These are phyloP conservation scores for Yamagishiella unicocca DNA, from an alignment of 139 green algal species.

Conservation along the genomic window DNA sequence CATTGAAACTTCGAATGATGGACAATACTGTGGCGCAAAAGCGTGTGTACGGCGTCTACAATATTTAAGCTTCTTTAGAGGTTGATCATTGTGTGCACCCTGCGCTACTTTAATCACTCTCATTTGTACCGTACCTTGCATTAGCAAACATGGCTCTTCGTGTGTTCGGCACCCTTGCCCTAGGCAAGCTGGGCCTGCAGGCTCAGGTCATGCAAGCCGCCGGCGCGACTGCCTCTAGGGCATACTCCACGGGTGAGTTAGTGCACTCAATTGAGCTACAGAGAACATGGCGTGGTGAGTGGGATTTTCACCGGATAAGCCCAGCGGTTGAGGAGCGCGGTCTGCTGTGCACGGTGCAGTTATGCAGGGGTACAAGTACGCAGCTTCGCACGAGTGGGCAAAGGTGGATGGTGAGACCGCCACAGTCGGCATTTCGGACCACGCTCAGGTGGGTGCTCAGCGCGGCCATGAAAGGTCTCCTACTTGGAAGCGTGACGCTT, in stretches of 20 bases:
- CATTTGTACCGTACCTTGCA: too few relatives aligned
- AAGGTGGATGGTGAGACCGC: slow-evolving; percentile 90
- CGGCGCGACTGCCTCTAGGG: not conserved
- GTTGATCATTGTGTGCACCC: too few relatives aligned
- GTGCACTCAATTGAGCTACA: too few relatives aligned
- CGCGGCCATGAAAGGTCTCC: not conserved
- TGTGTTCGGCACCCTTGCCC: slow-evolving; percentile 20
- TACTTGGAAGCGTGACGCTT: too few relatives aligned
- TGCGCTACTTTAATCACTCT: too few relatives aligned
- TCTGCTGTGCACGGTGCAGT: slow-evolving; percentile 63
- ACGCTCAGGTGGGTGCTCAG: slow-evolving; percentile 93
- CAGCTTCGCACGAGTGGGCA: slow-evolving; percentile 90
- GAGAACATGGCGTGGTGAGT: too few relatives aligned
- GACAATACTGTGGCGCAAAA: too few relatives aligned
- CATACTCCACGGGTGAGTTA: slow-evolving; percentile 43
- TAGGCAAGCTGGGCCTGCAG: slow-evolving; percentile 49
- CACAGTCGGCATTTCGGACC: slow-evolving; percentile 96
- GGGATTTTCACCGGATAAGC: too few relatives aligned
- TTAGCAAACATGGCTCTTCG: slow-evolving; percentile 52
- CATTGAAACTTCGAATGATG: too few relatives aligned
- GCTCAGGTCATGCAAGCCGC: slow-evolving; percentile 16
- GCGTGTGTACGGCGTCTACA: too few relatives aligned
- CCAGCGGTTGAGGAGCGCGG: not conserved
- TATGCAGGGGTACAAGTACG: slow-evolving; percentile 79
- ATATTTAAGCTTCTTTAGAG: too few relatives aligned